Base-by-base conservation (phyloP, 2,329 filamentous ascomycete genomes). In the Aspergillus pseudotamarii region DNA sequence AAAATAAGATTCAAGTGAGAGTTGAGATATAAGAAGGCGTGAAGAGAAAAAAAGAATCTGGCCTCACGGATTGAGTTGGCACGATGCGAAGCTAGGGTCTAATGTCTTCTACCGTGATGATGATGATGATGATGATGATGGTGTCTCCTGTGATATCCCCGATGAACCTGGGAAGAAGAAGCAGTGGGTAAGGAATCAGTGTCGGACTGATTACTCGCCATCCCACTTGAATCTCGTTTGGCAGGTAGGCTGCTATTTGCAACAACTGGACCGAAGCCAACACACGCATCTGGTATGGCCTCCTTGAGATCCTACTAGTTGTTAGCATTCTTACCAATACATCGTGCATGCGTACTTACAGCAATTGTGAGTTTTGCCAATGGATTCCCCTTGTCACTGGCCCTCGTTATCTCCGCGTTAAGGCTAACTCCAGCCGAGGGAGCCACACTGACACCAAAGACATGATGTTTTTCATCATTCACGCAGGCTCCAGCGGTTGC, bases 391-490 rank as follows among this genome's bases (percentile, higher is more conserved):
- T 53, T 32, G 30, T 59, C 60, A 56, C 61, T 61, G 4, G 58
- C 60, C 45, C 65, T 59, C 8, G 66, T 45, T 34, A 65, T 43
- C 14, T 64, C 59, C 3, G 62, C 64, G n/a, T 63, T 57, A 21
- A 68, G 62, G 57, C 55, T 66, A 38, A 68, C 54, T 8, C 66
- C 64, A 14, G 63, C 62, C 14, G 54, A 59, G 30, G 66, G 64
- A 6, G 23, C 36, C 28, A 68, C 36, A 8, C 45, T 51, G 48
- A 65, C 61, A 23, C 64, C 66, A 21, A 63, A 59, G n/a, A 55
- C 26, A 41, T 61, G 55, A 3, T 57, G 50, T 6, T 63, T 45
- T 1, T 36, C 23, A 6, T 59, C 43, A 46, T 62, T 51, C 14
- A 19, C 5, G 21, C 66, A 68, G 3, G 53, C 65, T 6, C 57